Percentiles rank a stretch among this genome's conserved stretches.
Conservation (phyloP, 2,329 filamentous ascomycete genomes). For the Penicillium oxalicum region DNA sequence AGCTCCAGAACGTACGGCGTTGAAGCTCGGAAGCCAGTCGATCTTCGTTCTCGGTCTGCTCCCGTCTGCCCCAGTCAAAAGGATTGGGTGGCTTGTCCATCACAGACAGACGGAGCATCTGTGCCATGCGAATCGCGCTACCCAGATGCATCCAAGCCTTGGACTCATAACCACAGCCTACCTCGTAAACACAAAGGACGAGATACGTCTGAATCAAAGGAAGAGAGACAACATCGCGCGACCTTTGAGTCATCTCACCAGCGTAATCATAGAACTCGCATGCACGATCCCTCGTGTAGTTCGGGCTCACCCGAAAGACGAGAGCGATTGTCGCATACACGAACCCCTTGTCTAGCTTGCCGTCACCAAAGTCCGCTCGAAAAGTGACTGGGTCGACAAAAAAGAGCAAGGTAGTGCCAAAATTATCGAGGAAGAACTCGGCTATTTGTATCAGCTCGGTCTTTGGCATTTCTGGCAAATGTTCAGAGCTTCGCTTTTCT, state of each 20-base stretch:
- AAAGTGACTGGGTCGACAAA: conserved; percentile 3
- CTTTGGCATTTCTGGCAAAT: neutral
- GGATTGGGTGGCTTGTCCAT: neutral
- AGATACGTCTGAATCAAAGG: neutral
- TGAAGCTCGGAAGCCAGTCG: neutral
- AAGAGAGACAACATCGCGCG: neutral
- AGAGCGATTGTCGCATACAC: neutral
- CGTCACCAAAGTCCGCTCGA: neutral
- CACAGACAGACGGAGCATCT: conserved; percentile 1
- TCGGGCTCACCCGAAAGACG: neutral
- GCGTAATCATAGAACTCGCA: neutral
- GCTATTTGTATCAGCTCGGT: neutral
- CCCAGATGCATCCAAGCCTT: conserved; percentile 4
- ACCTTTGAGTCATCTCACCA: neutral
- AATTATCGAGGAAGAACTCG: conserved; percentile 2
- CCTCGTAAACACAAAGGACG: conserved; percentile 3
- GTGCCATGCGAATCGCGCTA: conserved; percentile 1
- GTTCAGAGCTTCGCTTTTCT: neutral
- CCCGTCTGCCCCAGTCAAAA: conserved; percentile 2
- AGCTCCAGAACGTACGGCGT: conserved; percentile 4
- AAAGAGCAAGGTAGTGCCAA: conserved; percentile 2
- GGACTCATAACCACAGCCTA: conserved; percentile 1
- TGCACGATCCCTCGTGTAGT: neutral
- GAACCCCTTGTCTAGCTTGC: neutral
- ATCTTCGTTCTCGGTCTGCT: neutral